Conservation (phyloP, 495 filamentous ascomycete genomes). For the Penicillium maclennaniae region DNA sequence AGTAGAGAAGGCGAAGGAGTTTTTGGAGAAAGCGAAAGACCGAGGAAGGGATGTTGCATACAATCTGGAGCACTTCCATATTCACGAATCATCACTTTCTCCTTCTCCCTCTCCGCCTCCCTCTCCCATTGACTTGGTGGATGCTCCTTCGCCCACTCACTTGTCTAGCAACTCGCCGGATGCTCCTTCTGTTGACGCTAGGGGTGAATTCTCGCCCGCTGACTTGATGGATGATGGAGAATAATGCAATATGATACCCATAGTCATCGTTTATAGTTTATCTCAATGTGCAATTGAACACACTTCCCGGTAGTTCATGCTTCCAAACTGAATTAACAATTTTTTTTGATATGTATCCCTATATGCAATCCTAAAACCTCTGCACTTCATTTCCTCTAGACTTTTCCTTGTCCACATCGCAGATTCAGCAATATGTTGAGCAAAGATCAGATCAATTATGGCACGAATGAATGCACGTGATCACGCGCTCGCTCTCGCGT, state of each 20-base stretch:
- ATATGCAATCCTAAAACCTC: not conserved
- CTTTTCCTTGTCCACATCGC: not conserved
- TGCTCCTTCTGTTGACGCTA: no score
- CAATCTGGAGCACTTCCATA: constrained; percentile 30
- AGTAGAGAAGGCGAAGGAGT: constrained; percentile 28
- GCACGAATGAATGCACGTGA: constrained; percentile 34
- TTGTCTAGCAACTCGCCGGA: no score
- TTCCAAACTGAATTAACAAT: no score
- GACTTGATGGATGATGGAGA: constrained; percentile 1
- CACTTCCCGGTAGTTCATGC: not conserved
- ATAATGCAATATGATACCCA: constrained; percentile 5
- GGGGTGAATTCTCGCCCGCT: not conserved
- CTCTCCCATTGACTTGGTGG: not conserved
- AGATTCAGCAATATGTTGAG: not conserved
- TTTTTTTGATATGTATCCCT: no score
- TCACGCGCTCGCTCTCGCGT: constrained; percentile 31
- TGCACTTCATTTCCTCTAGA: not conserved
- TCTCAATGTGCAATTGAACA: not conserved
- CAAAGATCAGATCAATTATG: not conserved
- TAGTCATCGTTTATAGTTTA: not conserved
- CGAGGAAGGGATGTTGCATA: constrained; percentile 35
- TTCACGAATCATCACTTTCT: constrained; percentile 20
- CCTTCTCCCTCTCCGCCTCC: no score
- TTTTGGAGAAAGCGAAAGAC: constrained; percentile 34
- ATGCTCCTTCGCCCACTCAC: not conserved